Evolutionary conservation across 2,329 filamentous ascomycete genomes (phyloP), one percentile per base, ranked within the genome.

Genomic region (Neonectria sp.): DNA sequence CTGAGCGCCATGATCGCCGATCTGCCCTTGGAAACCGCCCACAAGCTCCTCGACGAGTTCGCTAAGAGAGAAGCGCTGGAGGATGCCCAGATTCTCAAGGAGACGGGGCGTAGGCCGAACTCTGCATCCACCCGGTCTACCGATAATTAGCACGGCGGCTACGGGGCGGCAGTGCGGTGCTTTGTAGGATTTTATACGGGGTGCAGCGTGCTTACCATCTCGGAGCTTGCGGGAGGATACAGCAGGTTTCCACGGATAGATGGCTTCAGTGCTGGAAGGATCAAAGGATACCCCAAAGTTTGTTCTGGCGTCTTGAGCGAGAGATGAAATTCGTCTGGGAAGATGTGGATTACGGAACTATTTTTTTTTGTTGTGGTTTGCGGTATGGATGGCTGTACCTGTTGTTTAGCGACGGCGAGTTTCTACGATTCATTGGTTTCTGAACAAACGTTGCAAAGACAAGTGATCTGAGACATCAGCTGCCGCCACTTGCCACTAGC

Each of bases 11-110:
- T 68, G 6, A 64, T 66, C 21, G 58, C 59, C 15, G 70, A 72
- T 12, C 59, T 72, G 21, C 70, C 70, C 24, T n/a, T 72, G 21
- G 70, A 64, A 11, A 72, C 70, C 4, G 52, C 70, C 7, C 65
- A 72, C 29, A 69, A 68, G 7, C 21, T 72, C 24, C 24, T 72
- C 35, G 70, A 72, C 15, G 70, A 72, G 25, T 72, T 72, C 21
- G 64, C 68, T 4, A 72, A 67, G 59, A 60, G 70, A 33, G 61
- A 67, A n/a, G 61, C 55, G 11, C 25, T 57, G 3, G 65, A 72
- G 21, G 69, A 71, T 53, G 68, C 70, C 11, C 70, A 71, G 68
- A 66, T 71, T 1, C 53, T 56, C 29, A 31, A 21, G 3, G 51
- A 53, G 21, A 53, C 51, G 4, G 51, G 51, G 29, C n/a, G n/a